phyloP scores from a whole-genome alignment of 495 filamentous ascomycete species.

The Pyronema domesticum region DNA sequence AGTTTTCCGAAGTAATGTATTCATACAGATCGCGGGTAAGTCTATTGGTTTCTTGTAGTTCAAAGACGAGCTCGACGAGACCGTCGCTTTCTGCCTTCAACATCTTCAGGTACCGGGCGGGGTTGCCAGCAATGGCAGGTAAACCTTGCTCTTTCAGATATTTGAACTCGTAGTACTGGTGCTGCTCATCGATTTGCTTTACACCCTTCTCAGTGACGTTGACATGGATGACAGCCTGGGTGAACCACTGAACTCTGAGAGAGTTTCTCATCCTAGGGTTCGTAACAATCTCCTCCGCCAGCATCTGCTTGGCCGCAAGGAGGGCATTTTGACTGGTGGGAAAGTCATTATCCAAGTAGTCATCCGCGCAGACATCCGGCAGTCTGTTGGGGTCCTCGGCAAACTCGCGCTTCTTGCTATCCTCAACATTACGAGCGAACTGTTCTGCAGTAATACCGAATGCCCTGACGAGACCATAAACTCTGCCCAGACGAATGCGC shows the following conservation, averaged over 20 bases:
- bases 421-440: conserved; percentile 67
- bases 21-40: conserved; percentile 56
- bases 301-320: conserved; percentile 63
- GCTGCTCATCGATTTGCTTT: conserved; percentile 84
- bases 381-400: conserved; percentile 60
- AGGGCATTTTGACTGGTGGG: conserved; percentile 57
- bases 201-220: conserved; percentile 83
- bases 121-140: conserved; percentile 56
- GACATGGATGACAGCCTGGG: conserved; percentile 64
- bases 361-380: conserved; percentile 75
- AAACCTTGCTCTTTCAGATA: conserved; percentile 81
- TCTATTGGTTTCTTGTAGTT: conserved; percentile 51
- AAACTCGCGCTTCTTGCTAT: conserved; percentile 56
- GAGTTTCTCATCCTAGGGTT: conserved; percentile 82
- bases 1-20: conserved; percentile 84
- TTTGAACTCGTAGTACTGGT: conserved; percentile 95
- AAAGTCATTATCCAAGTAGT: conserved; percentile 55
- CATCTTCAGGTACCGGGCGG: conserved; percentile 86
- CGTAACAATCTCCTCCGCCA: conserved; percentile 73
- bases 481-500: conserved; percentile 55
- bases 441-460: conserved; percentile 81
- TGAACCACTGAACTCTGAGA: conserved; percentile 65
- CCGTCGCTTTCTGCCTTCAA: conserved; percentile 90
- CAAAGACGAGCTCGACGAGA: conserved; percentile 63
- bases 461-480: conserved; percentile 66